phyloP scores from a whole-genome alignment of 176 grass and related monocot species.

The Metroxylon sagu region DNA sequence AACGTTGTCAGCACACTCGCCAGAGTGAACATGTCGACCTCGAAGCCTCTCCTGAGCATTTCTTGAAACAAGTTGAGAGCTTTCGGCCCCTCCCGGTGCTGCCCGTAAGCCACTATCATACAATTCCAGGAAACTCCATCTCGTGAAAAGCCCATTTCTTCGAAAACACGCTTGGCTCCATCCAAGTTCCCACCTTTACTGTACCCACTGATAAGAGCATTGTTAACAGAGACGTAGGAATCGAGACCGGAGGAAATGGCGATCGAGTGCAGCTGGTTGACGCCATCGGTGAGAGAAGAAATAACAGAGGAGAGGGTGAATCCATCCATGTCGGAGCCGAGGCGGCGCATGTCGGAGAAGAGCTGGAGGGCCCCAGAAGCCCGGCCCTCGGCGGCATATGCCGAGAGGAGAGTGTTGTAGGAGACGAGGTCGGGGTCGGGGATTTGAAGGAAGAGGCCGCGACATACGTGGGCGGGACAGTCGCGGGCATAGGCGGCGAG shows the following conservation, averaged over 20 bases:
- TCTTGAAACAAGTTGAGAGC: slow-evolving; percentile 33
- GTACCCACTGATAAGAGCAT: slow-evolving; percentile 33
- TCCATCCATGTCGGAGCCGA: slow-evolving; percentile 23
- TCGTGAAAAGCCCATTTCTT: background rate
- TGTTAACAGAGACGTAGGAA: slow-evolving; percentile 31
- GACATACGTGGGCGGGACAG: slow-evolving; percentile 2
- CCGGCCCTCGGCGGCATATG: slow-evolving; percentile 8
- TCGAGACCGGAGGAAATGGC: slow-evolving; percentile 18
- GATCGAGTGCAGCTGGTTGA: slow-evolving; percentile 25
- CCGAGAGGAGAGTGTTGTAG: slow-evolving; percentile 39
- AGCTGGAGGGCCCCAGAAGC: slow-evolving; percentile 9
- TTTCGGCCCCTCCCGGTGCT: slow-evolving; percentile 19
- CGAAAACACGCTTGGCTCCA: slow-evolving; percentile 20
- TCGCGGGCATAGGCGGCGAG: slow-evolving; percentile 23
- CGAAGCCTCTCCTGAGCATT: slow-evolving; percentile 26
- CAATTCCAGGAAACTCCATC: slow-evolving; percentile 42
- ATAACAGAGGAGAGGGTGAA: slow-evolving; percentile 28
- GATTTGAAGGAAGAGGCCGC: slow-evolving; percentile 24
- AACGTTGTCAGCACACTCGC: slow-evolving; percentile 35
- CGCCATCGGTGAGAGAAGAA: background rate
- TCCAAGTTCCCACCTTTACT: slow-evolving; percentile 22
- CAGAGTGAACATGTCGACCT: slow-evolving; percentile 29
- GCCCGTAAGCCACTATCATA: slow-evolving; percentile 38
- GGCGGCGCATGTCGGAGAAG: slow-evolving; percentile 19
- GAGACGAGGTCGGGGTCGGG: slow-evolving; percentile 30